These are phyloP conservation scores for Sisymbrium irio DNA, from an alignment of 345 rosid genomes.

Conservation along the genomic window DNA sequence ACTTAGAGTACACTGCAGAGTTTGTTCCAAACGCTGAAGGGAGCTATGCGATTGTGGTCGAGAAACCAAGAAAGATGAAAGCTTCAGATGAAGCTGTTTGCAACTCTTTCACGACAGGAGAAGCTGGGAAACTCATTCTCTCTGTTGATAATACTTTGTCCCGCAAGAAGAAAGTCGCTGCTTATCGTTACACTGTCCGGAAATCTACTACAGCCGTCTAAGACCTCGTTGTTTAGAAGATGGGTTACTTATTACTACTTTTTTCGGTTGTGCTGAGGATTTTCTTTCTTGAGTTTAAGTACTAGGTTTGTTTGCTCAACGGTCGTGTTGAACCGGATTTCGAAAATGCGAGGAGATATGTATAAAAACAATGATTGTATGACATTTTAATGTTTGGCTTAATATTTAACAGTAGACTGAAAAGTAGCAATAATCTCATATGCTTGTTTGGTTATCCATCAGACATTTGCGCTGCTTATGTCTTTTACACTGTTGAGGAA, in stretches of 20 bases:
- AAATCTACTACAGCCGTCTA: constrained; percentile 47
- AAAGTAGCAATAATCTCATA: background rate
- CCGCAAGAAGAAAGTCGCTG: constrained; percentile 81
- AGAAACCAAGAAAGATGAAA: constrained; percentile 59
- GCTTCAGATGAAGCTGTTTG: constrained; percentile 68
- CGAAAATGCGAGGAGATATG: constrained; percentile 18
- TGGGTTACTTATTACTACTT: constrained; percentile 21
- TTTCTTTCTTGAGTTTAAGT: constrained; percentile 25
- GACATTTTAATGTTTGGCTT: constrained; percentile 24
- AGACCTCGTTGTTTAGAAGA: background rate
- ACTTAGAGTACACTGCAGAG: constrained; percentile 92
- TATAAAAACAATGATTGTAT: constrained; percentile 32
- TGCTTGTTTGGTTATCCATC: background rate
- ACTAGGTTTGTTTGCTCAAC: constrained; percentile 29
- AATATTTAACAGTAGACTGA: constrained; percentile 13
- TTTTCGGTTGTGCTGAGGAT: constrained; percentile 18
- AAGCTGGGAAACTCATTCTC: constrained; percentile 82
- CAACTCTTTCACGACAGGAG: constrained; percentile 68
- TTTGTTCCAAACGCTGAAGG: constrained; percentile 77
- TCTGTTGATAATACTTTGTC: constrained; percentile 87
- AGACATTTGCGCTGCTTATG: background rate
- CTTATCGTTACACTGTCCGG: constrained; percentile 83
- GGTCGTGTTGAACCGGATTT: constrained; percentile 19
- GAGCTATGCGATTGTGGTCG: constrained; percentile 80
- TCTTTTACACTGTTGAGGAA: background rate